phyloP scores from a whole-genome alignment of 108 stramenopile species.

The Thalassiosira profunda region DNA sequence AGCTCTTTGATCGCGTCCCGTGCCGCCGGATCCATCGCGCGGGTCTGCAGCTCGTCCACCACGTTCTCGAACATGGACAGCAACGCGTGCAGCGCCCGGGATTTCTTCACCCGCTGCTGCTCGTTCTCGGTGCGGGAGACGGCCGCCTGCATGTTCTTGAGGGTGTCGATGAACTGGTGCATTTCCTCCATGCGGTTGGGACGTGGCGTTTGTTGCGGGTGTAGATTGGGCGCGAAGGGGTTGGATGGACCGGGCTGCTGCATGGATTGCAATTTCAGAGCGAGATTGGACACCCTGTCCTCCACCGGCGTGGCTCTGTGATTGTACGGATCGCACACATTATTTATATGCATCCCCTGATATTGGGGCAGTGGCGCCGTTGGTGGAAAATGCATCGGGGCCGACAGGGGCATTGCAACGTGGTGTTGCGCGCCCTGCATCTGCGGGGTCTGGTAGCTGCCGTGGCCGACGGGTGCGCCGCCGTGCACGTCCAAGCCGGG shows the following conservation, averaged over 20 bases:
- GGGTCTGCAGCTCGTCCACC: conserved; percentile 7
- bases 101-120: conserved; percentile 37
- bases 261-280: conserved; percentile 1
- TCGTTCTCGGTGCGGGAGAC: conserved; percentile 35
- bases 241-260: too few species aligned
- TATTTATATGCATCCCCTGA: not conserved
- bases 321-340: not conserved
- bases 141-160: conserved; percentile 35
- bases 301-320: not conserved
- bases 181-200: conserved; percentile 10
- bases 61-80: conserved; percentile 45
- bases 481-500: not conserved
- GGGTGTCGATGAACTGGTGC: conserved; percentile 39
- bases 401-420: too few species aligned
- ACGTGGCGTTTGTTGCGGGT: not conserved
- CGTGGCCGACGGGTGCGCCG: too few species aligned
- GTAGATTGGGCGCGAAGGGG: not conserved
- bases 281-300: conserved; percentile 22
- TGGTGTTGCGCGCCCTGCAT: too few species aligned
- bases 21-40: not conserved
- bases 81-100: conserved; percentile 39
- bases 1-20: not conserved
- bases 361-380: not conserved
- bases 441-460: too few species aligned
- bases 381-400: too few species aligned